Evolutionary conservation across 768 basidiomycete species (phyloP), one percentile per base, ranked within the genome.

Genomic region (Trametes cubensis): DNA sequence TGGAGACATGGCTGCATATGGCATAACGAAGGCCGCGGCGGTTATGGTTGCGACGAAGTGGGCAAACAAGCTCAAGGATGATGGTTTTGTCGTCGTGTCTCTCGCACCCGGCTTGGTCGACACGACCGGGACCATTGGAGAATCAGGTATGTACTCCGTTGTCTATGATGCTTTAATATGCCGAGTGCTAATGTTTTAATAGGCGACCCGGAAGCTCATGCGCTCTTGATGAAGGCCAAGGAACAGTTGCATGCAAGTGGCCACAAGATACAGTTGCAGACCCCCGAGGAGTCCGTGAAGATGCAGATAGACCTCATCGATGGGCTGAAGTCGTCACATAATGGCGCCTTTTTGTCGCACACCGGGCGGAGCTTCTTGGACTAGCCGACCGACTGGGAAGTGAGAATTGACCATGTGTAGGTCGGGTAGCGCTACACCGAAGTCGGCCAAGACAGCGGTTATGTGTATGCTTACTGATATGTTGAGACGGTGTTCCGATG

Each of bases 11-110:
- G 61, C 62, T 4, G 62, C 75, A 18, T 79, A 80, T 67, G 62
- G 66, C 20, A 69, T 74, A 20, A 70, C 77, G 42, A 79, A 80
- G 66, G 72, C 73, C 7, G 78, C 74, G 4, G 40, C 73, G 10
- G 74, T 78, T 53, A 71, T 79, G 70, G 73, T 70, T 20, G 65
- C 73, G 18, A 72, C 71, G 11, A 78, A 79, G 59, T 79, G 77
- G 56, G 75, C 78, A 2, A 64, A 60, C 6, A 44, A 68, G 46
- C 70, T 61, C 66, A 71, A 71, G 59, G 23, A 61, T 0, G 73
- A 77, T 28, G 52, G 52, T 6, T 61, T 61, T 46, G 38, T 47
- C 44, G 52, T 61, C 21, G 45, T 55, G 20, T 28, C 51, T 21
- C 14, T 61, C 7, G n/a, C 30, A n/a, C 60, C 60, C 2, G 60